These are phyloP conservation scores for Centrapalus pauciflorus DNA, from an alignment of 129 eudicot genomes.

Conservation along the genomic window DNA sequence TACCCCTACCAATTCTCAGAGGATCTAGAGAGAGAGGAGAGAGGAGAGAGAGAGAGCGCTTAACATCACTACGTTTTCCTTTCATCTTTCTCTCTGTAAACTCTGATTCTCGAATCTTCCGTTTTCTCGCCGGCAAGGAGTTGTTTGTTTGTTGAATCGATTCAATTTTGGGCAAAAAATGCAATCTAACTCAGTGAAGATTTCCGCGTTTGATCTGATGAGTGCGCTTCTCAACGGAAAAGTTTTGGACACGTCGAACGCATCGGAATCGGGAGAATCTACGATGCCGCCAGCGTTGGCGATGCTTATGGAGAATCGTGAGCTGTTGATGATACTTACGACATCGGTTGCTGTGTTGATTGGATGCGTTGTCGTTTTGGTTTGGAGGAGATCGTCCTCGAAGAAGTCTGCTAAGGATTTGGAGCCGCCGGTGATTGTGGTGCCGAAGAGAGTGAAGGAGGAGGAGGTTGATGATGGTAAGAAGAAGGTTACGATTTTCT, in stretches of 20 bases:
- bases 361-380: constrained; percentile 54
- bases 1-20: constrained; percentile 22
- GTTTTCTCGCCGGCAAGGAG: constrained; percentile 2
- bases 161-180: constrained; percentile 19
- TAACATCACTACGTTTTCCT: not conserved
- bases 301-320: constrained; percentile 52
- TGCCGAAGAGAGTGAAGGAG: constrained; percentile 41
- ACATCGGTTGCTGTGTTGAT: constrained; percentile 72
- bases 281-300: constrained; percentile 20
- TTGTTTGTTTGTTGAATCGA: not conserved
- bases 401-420: constrained; percentile 30
- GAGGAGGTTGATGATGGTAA: constrained; percentile 81
- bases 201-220: constrained; percentile 71
- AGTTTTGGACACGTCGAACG: constrained; percentile 32
- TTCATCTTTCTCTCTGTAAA: constrained; percentile 28
- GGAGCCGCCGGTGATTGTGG: constrained; percentile 35
- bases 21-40: constrained; percentile 31
- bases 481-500: constrained; percentile 76
- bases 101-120: constrained; percentile 5
- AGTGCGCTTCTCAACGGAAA: constrained; percentile 53
- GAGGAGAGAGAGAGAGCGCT: no score
- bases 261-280: constrained; percentile 39
- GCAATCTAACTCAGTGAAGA: constrained; percentile 56
- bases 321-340: constrained; percentile 59
- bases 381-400: constrained; percentile 60